Evolutionary conservation across 768 basidiomycete species (phyloP), one percentile per base, ranked within the genome.

Genomic region (Pisolithus tinctorius): DNA sequence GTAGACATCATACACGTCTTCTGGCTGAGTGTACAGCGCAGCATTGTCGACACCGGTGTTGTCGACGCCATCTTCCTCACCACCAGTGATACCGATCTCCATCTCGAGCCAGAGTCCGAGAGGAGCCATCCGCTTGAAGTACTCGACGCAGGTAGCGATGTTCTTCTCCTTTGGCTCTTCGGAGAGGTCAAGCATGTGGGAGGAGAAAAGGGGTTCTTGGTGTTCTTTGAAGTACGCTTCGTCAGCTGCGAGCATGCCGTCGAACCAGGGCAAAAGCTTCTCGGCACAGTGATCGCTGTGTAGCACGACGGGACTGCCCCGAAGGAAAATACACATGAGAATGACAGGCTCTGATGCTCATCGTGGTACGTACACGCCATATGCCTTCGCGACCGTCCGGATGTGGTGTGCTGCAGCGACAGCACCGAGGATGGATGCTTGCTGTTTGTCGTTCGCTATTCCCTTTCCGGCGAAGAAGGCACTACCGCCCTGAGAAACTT

Each of bases 11-110:
- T 75, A 95, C 62, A 99, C 84, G 60, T 99, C 95, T 61, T 92
- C 86, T 37, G 96, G 94, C 70, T 99, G 96, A 26, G 96, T 99
- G 80, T 99, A 99, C 63, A 98, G 77, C 53, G 81, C 80, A 43
- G 84, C 75, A 73, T 98, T 99, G 75, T 99, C 96, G 55, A 93
- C 93, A 39, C 77, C 83, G 43, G 92, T 86, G 80, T 99, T 99
- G 74, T 99, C 95, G 45, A 99, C 96, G 67, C 96, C 95, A 65
- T 98, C 96, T 70, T 99, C 96, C 71, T 99, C 96, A 62, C 96
- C 96, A 64, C 96, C 96, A 47, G 96, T 99, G 72, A 99, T 98
- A 64, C 96, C 96, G 68, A 99, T 99, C 74, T 99, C 96, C 96
- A 99, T 99, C 81, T 99, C 96, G 69, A 99, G 91, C 92, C 92